phyloP scores from a whole-genome alignment of 1,284 basidiomycete genomes.

The Ustilago vetiveriae region DNA sequence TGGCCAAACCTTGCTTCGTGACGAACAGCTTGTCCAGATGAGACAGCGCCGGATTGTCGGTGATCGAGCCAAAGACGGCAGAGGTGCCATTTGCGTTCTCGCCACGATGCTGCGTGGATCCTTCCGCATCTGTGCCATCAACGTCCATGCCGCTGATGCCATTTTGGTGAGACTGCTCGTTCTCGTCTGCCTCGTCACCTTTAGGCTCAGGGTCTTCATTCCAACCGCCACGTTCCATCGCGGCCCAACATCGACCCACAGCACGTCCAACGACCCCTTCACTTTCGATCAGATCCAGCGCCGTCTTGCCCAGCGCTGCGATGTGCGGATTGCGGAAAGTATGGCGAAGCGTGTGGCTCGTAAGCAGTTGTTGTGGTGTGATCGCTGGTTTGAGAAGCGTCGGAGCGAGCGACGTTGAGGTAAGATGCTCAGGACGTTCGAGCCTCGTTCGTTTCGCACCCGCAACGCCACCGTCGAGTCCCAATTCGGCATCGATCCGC shows the following conservation, averaged over 20 bases:
- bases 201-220: slow-evolving; percentile 44
- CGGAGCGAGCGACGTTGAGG: slow-evolving; percentile 60
- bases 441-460: slow-evolving; percentile 14
- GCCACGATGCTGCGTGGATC: slow-evolving; percentile 7
- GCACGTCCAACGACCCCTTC: slow-evolving; percentile 60
- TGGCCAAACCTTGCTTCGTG: slow-evolving; percentile 57
- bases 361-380: slow-evolving; percentile 56
- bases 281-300: slow-evolving; percentile 64
- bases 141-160: slow-evolving; percentile 38
- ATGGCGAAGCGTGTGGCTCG: slow-evolving; percentile 63
- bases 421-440: slow-evolving; percentile 40
- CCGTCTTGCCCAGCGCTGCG: slow-evolving; percentile 62
- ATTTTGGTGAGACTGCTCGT: slow-evolving; percentile 1
- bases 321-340: slow-evolving; percentile 66
- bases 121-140: slow-evolving; percentile 18
- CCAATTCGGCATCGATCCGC: slow-evolving; percentile 45
- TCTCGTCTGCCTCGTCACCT: slow-evolving; percentile 13
- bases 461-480: slow-evolving; percentile 22
- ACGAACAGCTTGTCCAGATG: slow-evolving; percentile 63
- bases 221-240: slow-evolving; percentile 58
- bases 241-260: slow-evolving; percentile 61
- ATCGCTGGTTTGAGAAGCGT: slow-evolving; percentile 61
- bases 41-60: slow-evolving; percentile 57
- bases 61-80: slow-evolving; percentile 28
- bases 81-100: slow-evolving; percentile 11